Percentiles rank a stretch among this genome's conserved stretches.
Conservation (phyloP, 805 yeast genomes). For the Pachysolen tannophilus region DNA sequence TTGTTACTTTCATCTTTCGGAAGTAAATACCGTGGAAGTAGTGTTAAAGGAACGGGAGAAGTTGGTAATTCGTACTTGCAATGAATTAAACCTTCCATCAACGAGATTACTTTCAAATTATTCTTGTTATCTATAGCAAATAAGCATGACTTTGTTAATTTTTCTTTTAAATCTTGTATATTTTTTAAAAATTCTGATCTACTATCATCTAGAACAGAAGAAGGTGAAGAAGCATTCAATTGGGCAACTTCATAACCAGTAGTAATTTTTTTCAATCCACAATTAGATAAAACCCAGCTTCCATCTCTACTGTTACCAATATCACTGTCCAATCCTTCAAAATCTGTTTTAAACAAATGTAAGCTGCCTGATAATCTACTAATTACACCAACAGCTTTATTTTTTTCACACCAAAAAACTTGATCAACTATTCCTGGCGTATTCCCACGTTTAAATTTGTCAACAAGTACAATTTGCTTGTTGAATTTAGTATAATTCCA, state of each 20-base stretch:
- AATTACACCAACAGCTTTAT: conserved; percentile 38
- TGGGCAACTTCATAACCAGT: conserved; percentile 15
- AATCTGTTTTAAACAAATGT: conserved; percentile 51
- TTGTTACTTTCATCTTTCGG: too few species aligned
- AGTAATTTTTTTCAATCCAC: conserved; percentile 16
- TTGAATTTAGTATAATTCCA: conserved; percentile 57
- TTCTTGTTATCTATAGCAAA: conserved; percentile 18
- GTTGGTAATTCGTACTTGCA: conserved; percentile 33
- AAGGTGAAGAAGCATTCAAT: conserved; percentile 6
- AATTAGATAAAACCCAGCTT: conserved; percentile 43
- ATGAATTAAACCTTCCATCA: conserved; percentile 29
- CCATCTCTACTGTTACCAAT: conserved; percentile 20
- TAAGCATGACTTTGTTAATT: too few species aligned
- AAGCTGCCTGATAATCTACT: conserved; percentile 50
- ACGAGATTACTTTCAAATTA: conserved; percentile 25
- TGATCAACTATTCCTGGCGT: conserved; percentile 46
- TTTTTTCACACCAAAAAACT: conserved; percentile 44
- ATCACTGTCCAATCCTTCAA: conserved; percentile 11
- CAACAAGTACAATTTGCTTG: conserved; percentile 42
- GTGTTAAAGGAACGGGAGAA: too few species aligned
- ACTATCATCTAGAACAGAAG: conserved; percentile 25
- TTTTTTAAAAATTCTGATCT: neutral
- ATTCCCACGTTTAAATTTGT: conserved; percentile 54
- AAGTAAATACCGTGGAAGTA: too few species aligned
- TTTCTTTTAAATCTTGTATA: neutral